A percentile compares a stretch with the other conserved stretches of the same genome.
These are phyloP conservation scores for Limonium bicolor DNA, from an alignment of 148 eudicot species.

Conservation along the genomic window DNA sequence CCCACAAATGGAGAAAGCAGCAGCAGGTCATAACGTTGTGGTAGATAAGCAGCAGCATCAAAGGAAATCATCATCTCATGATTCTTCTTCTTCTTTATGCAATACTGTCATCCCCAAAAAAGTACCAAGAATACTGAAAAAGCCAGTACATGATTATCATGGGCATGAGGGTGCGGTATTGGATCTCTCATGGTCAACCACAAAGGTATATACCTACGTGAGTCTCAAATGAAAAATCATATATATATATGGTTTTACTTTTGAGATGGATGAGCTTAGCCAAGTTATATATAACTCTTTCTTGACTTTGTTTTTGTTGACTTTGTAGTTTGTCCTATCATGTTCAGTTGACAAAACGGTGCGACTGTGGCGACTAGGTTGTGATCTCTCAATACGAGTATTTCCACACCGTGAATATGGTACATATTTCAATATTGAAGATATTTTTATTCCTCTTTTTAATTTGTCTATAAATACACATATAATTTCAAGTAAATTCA, in stretches of 20 bases:
- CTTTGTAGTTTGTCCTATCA: not conserved
- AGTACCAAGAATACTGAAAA: constrained; percentile 41
- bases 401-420: constrained; percentile 79
- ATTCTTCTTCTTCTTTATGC: too few species aligned
- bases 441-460: not conserved
- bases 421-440: constrained; percentile 10
- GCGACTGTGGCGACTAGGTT: constrained; percentile 74
- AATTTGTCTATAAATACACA: not conserved
- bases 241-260: too few species aligned
- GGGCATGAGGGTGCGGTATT: constrained; percentile 67
- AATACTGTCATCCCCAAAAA: constrained; percentile 51
- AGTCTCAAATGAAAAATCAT: too few species aligned
- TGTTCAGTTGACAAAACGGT: constrained; percentile 76
- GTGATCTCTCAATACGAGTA: constrained; percentile 29
- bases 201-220: too few species aligned
- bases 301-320: too few species aligned
- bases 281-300: too few species aligned
- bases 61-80: too few species aligned
- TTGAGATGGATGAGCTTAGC: too few species aligned
- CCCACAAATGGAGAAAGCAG: too few species aligned
- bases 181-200: constrained; percentile 88
- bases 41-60: too few species aligned
- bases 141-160: constrained; percentile 51
- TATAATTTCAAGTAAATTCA: too few species aligned
- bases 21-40: too few species aligned